Evolutionary conservation across 176 grass and related monocot genomes (phyloP).

Genomic region (Otatea glauca): DNA sequence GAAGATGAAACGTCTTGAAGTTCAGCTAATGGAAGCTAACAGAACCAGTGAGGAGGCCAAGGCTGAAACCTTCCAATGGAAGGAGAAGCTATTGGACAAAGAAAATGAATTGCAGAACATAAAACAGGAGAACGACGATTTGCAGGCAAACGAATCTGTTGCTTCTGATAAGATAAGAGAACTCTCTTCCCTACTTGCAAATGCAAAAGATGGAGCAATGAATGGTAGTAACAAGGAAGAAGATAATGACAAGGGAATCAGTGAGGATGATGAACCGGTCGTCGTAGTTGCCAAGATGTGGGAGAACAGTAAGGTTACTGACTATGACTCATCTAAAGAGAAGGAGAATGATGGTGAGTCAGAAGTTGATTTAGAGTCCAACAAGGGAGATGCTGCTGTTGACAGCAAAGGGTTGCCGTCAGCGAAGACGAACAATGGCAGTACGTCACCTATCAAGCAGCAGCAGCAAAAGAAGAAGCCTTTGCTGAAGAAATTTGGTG

Average conservation of each 20-base stretch:
- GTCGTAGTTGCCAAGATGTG: slow-evolving; percentile 57
- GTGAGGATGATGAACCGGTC: slow-evolving; percentile 55
- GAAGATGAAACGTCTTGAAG: slow-evolving; percentile 69
- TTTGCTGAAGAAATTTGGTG: slow-evolving; percentile 77
- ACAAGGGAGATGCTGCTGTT: slow-evolving; percentile 45
- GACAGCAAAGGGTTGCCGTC: slow-evolving; percentile 52
- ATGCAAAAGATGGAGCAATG: slow-evolving; percentile 47
- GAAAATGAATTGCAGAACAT: slow-evolving; percentile 72
- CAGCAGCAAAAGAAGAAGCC: slow-evolving; percentile 85
- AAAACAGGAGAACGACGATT: slow-evolving; percentile 75
- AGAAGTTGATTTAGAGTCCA: slow-evolving; percentile 65
- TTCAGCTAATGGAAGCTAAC: slow-evolving; percentile 60
- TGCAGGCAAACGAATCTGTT: slow-evolving; percentile 53
- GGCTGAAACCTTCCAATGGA: slow-evolving; percentile 59
- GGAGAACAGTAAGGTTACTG: slow-evolving; percentile 62
- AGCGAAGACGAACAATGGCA: slow-evolving; percentile 34
- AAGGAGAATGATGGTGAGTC: slow-evolving; percentile 49
- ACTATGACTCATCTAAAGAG: slow-evolving; percentile 57
- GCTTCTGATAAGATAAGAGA: slow-evolving; percentile 65
- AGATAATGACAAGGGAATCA: slow-evolving; percentile 49
- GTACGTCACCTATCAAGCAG: slow-evolving; percentile 50
- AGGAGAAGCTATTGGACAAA: slow-evolving; percentile 78
- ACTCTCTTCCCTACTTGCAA: slow-evolving; percentile 54
- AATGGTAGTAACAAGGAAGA: slow-evolving; percentile 52
- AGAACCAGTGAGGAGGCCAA: slow-evolving; percentile 56